Evolutionary conservation across 2,329 filamentous ascomycete genomes (phyloP), one percentile per base, ranked within the genome.

Genomic region (Westerdykella sp.): DNA sequence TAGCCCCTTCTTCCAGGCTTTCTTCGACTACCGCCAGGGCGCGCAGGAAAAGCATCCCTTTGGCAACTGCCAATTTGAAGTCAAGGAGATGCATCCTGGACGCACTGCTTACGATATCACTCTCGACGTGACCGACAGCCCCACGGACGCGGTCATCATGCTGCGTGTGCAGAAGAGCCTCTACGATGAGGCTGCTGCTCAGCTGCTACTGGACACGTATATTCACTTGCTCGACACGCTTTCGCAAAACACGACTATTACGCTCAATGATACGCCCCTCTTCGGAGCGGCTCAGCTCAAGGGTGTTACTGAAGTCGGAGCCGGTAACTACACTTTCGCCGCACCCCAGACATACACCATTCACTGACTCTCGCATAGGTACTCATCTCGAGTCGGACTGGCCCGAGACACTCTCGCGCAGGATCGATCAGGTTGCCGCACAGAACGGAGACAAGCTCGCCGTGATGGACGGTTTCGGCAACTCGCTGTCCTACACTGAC

Each of bases 1-100:
- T 39, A 69, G 48, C 25, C 76, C 77, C 0, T 30, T 79, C 1
- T 78, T 78, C 60, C 77, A 80, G 51, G 66, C 59, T 1, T 67
- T 71, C 15, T 49, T 77, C 32, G 68, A 78, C 54, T 77, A 77
- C 50, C 63, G 71, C 5, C 64, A 65, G 23, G 59, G 63, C 50
- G 39, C 39, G 23, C 40, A 44, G 23, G 44, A 45, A 15, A 21
- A 28, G 13, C 28, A 1, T 44, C 50, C 1, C 50, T 57, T 4
- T 48, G 65, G 36, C 47, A 58, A 49, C 28, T 64, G 2, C 34
- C 47, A 6, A 51, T 56, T 36, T 50, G 56, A 12, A 44, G 59
- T 28, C 53, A 50, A 44, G 42, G 54, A 16, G 48, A 55, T 18
- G 48, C 61, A 41, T 31, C 30, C 31, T 9, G 54, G 39, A n/a